phyloP scores from a whole-genome alignment of 148 eudicot species.

The Dianthus caryophyllus region DNA sequence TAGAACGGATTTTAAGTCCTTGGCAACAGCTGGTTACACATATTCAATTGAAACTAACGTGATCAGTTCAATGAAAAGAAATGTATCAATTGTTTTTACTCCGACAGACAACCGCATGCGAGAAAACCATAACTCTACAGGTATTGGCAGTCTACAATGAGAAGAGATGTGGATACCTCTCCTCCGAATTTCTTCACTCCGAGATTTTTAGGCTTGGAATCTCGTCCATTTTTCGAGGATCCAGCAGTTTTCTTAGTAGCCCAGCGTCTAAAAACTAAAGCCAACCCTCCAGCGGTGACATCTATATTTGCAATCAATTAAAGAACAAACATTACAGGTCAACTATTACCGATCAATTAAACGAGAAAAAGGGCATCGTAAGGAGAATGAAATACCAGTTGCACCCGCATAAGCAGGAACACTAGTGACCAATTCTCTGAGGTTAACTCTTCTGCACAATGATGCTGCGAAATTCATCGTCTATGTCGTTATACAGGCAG shows the following conservation, averaged over 20 bases:
- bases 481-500: background rate
- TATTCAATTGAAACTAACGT: too few relatives aligned
- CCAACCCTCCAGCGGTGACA: slow-evolving; percentile 49
- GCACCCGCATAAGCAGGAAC: slow-evolving; percentile 43
- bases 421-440: slow-evolving; percentile 38
- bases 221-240: slow-evolving; percentile 75
- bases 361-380: background rate
- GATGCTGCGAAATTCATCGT: slow-evolving; percentile 49
- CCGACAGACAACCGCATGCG: too few relatives aligned
- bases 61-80: too few relatives aligned
- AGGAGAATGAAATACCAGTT: slow-evolving; percentile 30
- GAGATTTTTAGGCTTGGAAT: slow-evolving; percentile 67
- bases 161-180: slow-evolving; percentile 39
- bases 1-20: too few relatives aligned
- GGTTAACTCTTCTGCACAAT: slow-evolving; percentile 39
- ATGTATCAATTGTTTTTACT: too few relatives aligned
- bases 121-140: too few relatives aligned
- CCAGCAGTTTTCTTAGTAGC: slow-evolving; percentile 85
- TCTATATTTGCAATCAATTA: slow-evolving; percentile 30
- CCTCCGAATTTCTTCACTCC: slow-evolving; percentile 89
- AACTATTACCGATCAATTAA: background rate
- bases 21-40: too few relatives aligned
- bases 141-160: too few relatives aligned
- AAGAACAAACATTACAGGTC: background rate
- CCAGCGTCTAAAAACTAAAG: slow-evolving; percentile 65